Percentiles rank a stretch among this genome's conserved stretches.
These are phyloP conservation scores for Phytophthora citricola DNA, from an alignment of 352 stramenopile species.

Conservation along the genomic window DNA sequence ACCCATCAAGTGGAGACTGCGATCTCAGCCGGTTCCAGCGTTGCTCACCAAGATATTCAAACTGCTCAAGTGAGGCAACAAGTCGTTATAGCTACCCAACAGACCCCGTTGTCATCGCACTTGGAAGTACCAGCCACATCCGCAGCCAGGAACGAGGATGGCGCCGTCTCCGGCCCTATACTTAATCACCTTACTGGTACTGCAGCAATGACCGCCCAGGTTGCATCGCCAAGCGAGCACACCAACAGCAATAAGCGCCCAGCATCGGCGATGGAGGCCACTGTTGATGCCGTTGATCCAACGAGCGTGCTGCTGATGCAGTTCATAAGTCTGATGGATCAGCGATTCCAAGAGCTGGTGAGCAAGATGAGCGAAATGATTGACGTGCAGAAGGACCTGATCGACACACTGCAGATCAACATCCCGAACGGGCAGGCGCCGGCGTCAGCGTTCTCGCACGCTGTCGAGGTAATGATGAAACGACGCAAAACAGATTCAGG, in stretches of 20 bases:
- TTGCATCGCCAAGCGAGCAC: constrained; percentile 11
- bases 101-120: constrained; percentile 13
- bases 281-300: constrained; percentile 29
- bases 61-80: constrained; percentile 18
- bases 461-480: constrained; percentile 47
- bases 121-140: constrained; percentile 3
- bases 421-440: constrained; percentile 44
- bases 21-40: constrained; percentile 1
- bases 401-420: constrained; percentile 61
- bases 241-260: constrained; percentile 37
- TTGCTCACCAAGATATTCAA: constrained; percentile 14
- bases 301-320: constrained; percentile 54
- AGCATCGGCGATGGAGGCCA: constrained; percentile 32
- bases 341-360: constrained; percentile 76
- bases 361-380: constrained; percentile 81
- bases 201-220: not conserved
- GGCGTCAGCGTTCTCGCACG: constrained; percentile 40
- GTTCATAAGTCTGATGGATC: constrained; percentile 72
- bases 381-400: constrained; percentile 72
- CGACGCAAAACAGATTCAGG: constrained; percentile 48
- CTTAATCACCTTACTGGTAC: not conserved
- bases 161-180: not conserved
- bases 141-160: constrained; percentile 8
- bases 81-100: constrained; percentile 11
- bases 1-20: constrained; percentile 1